phyloP scores from a whole-genome alignment of 108 stramenopile species.

The Skeletonema costatum region DNA sequence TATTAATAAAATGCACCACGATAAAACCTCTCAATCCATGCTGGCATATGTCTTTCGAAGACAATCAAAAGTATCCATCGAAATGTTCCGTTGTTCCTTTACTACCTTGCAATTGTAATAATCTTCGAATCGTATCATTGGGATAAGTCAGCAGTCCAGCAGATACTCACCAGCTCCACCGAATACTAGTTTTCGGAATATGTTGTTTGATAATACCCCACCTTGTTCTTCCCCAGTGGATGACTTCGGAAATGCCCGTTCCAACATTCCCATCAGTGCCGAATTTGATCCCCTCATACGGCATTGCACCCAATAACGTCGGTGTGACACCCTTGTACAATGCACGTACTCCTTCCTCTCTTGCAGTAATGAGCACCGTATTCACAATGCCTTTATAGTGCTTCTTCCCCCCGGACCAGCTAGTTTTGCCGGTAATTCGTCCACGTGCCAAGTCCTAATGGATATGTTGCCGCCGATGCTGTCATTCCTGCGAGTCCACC shows the following conservation, averaged over 20 bases:
- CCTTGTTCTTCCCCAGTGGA: slow-evolving; percentile 9
- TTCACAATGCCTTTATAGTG: slow-evolving; percentile 77
- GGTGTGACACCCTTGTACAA: slow-evolving; percentile 84
- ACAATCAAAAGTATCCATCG: slow-evolving; percentile 86
- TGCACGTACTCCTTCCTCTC: slow-evolving; percentile 80
- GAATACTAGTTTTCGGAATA: slow-evolving; percentile 75
- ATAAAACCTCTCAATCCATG: slow-evolving; percentile 81
- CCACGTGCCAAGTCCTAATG: slow-evolving; percentile 88
- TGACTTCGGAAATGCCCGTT: slow-evolving; percentile 60
- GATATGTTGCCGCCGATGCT: slow-evolving; percentile 82
- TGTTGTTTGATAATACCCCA: slow-evolving; percentile 9
- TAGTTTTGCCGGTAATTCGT: slow-evolving; percentile 82
- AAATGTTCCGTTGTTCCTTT: slow-evolving; percentile 68
- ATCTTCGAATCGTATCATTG: slow-evolving; percentile 89
- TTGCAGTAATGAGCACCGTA: slow-evolving; percentile 70
- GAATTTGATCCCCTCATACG: slow-evolving; percentile 92
- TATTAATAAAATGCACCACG: slow-evolving; percentile 74
- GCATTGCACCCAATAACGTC: slow-evolving; percentile 85
- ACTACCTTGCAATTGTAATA: slow-evolving; percentile 89
- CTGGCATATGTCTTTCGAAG: slow-evolving; percentile 63
- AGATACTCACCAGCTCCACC: slow-evolving; percentile 80
- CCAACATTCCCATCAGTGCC: slow-evolving; percentile 87
- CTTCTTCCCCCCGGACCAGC: slow-evolving; percentile 56
- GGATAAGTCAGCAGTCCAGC: slow-evolving; percentile 87
- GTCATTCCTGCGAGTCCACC: slow-evolving; percentile 89